Conservation (phyloP, 2,329 filamentous ascomycete genomes). For the Beauveria pseudobassiana region DNA sequence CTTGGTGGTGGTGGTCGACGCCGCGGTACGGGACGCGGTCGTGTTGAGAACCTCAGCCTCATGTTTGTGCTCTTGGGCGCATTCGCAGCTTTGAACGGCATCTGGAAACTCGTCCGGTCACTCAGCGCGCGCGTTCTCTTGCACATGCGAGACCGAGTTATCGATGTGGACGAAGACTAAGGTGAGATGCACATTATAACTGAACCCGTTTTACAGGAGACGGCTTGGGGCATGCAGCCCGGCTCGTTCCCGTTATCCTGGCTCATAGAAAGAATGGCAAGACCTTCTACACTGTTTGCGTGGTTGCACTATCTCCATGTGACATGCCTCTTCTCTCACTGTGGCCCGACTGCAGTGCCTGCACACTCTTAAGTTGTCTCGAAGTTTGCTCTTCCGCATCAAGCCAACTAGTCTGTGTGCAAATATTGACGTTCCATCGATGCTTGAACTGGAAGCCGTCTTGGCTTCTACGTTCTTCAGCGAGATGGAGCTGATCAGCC, state of each 20-base stretch:
- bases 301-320: neutral
- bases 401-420: conserved; percentile 97
- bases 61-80: conserved; percentile 73
- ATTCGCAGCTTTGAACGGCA: conserved; percentile 70
- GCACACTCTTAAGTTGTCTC: conserved; percentile 98
- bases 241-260: neutral
- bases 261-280: conserved; percentile 9
- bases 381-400: conserved; percentile 63
- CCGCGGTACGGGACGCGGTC: conserved; percentile 63
- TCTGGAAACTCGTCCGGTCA: conserved; percentile 73
- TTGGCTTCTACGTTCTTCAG: conserved; percentile 30
- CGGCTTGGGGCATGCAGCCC: neutral
- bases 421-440: conserved; percentile 56
- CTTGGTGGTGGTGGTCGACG: conserved; percentile 45
- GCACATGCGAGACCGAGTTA: conserved; percentile 68
- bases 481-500: conserved; percentile 3
- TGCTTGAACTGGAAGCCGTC: conserved; percentile 41
- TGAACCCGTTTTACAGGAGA: neutral
- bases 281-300: neutral
- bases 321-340: neutral
- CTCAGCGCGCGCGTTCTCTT: conserved; percentile 68
- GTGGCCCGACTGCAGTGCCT: conserved; percentile 26
- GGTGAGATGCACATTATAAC: conserved; percentile 31
- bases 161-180: conserved; percentile 64
- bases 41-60: conserved; percentile 73